A percentile compares a stretch with the other conserved stretches of the same genome.
Conservation (phyloP, 305 asterid genomes). For the Fraxinus velutina region DNA sequence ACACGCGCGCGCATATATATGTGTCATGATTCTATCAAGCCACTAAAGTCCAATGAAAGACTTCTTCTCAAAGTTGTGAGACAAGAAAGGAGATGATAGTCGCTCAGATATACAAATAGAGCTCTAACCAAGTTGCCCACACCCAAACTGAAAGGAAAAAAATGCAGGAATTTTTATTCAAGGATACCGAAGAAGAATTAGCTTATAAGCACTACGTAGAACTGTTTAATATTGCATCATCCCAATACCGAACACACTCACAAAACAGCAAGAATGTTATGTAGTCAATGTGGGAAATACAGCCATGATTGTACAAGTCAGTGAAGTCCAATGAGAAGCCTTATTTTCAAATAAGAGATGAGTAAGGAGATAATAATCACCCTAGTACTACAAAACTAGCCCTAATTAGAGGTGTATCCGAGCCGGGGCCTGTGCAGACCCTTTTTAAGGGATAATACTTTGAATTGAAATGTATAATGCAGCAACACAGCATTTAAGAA, state of each 20-base stretch:
- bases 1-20: too few relatives aligned
- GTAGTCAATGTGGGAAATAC: not conserved
- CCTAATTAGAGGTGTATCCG: not conserved
- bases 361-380: not conserved
- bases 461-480: not conserved
- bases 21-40: not conserved
- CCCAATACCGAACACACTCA: not conserved
- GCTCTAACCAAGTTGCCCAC: too few relatives aligned
- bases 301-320: not conserved
- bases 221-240: not conserved
- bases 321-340: not conserved
- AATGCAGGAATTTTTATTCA: too few relatives aligned
- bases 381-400: not conserved
- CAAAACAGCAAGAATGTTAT: not conserved
- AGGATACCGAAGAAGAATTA: not conserved
- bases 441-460: not conserved
- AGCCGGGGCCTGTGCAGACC: too few relatives aligned
- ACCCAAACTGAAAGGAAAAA: too few relatives aligned
- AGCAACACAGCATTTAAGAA: not conserved
- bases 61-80: not conserved
- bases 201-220: not conserved
- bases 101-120: too few relatives aligned
- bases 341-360: not conserved
- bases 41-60: not conserved
- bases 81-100: too few relatives aligned